Conservation (phyloP, 148 eudicot genomes). For the Nepenthes mirabilis region DNA sequence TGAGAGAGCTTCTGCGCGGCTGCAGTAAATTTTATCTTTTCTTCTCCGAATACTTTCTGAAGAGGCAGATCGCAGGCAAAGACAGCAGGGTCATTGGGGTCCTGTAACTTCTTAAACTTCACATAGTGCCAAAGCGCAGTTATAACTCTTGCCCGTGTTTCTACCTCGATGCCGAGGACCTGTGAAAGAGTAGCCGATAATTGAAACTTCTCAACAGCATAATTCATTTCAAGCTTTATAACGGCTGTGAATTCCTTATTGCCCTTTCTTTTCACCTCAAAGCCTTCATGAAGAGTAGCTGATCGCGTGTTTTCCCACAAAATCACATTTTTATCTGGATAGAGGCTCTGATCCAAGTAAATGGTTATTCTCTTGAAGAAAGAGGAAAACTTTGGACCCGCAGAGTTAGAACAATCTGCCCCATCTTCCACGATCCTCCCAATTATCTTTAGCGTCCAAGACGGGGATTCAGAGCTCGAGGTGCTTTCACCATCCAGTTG, state of each 20-base stretch:
- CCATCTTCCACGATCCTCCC: slow-evolving; percentile 72
- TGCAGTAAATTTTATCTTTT: slow-evolving; percentile 58
- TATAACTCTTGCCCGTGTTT: slow-evolving; percentile 65
- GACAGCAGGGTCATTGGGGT: slow-evolving; percentile 59
- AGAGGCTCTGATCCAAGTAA: slow-evolving; percentile 71
- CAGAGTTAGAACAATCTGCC: slow-evolving; percentile 15
- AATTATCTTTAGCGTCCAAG: slow-evolving; percentile 79
- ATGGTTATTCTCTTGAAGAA: slow-evolving; percentile 78
- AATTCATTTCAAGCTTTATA: slow-evolving; percentile 78
- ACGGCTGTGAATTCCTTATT: slow-evolving; percentile 85
- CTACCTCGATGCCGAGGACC: slow-evolving; percentile 75
- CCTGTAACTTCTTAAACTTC: slow-evolving; percentile 61
- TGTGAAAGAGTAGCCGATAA: slow-evolving; percentile 61
- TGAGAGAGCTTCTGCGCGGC: slow-evolving; percentile 54
- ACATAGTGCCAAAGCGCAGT: slow-evolving; percentile 93
- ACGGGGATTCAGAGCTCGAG: slow-evolving; percentile 39
- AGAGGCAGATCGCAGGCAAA: slow-evolving; percentile 71
- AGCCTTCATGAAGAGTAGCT: slow-evolving; percentile 64
- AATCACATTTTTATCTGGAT: slow-evolving; percentile 75
- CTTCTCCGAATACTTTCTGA: slow-evolving; percentile 77
- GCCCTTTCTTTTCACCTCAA: slow-evolving; percentile 90
- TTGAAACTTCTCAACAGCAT: slow-evolving; percentile 62
- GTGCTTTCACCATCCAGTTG: slow-evolving; percentile 16
- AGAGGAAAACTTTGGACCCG: slow-evolving; percentile 66
- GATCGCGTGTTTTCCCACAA: slow-evolving; percentile 83